Percentiles rank a stretch among this genome's conserved stretches.
These are phyloP conservation scores for Anastatica hierochuntica DNA, from an alignment of 345 rosid species.

Conservation along the genomic window DNA sequence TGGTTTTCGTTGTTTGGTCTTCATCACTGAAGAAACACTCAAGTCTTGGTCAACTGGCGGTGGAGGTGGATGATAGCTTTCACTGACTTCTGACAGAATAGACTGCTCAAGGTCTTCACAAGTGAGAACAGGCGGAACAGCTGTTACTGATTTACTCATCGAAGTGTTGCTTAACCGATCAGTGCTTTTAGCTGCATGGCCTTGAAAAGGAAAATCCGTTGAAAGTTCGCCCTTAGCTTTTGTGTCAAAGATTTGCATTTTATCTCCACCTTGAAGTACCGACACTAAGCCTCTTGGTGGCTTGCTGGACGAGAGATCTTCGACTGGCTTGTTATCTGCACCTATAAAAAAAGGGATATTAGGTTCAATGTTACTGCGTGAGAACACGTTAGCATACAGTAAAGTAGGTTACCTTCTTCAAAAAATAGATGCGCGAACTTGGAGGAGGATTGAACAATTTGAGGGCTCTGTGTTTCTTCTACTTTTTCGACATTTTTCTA, in stretches of 20 bases:
- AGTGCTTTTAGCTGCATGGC: conserved; percentile 29
- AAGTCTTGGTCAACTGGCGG: conserved; percentile 27
- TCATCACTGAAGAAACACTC: conserved; percentile 27
- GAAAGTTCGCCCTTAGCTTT: conserved; percentile 20
- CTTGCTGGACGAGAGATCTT: conserved; percentile 31
- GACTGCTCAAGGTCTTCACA: conserved; percentile 98
- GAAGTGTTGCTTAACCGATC: conserved; percentile 24
- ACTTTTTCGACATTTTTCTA: conserved; percentile 42
- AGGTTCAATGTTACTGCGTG: not conserved
- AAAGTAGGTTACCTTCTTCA: conserved; percentile 62
- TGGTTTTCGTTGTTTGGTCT: conserved; percentile 36
- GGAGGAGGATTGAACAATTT: conserved; percentile 56
- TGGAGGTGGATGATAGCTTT: conserved; percentile 31
- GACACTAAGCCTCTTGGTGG: conserved; percentile 57
- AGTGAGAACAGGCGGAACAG: conserved; percentile 78
- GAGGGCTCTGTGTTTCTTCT: conserved; percentile 40
- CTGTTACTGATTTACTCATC: conserved; percentile 25
- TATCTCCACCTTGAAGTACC: conserved; percentile 65
- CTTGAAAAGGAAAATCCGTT: conserved; percentile 30
- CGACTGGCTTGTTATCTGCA: conserved; percentile 65
- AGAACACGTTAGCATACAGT: not conserved
- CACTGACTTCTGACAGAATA: conserved; percentile 59
- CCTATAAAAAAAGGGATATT: not conserved
- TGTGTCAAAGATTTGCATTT: conserved; percentile 41
- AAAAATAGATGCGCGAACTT: conserved; percentile 80